A percentile compares a stretch with the other conserved stretches of the same genome.
Conservation (phyloP, 2,329 filamentous ascomycete genomes). For the Metarhizium humberi region DNA sequence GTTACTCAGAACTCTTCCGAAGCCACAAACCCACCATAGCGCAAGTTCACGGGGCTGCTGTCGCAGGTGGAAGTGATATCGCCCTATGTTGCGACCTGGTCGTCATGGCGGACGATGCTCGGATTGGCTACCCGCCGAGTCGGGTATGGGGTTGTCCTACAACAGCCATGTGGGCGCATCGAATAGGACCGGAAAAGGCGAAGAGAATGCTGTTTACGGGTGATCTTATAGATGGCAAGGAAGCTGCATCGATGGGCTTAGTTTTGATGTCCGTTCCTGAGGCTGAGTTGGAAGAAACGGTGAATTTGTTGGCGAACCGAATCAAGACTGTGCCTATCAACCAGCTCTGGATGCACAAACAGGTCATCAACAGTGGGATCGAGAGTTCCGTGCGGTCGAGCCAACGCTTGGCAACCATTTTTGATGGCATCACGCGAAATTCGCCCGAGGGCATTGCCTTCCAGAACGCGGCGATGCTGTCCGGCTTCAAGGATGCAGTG, state of each 20-base stretch:
- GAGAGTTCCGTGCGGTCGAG: slow-evolving; percentile 5
- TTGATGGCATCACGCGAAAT: slow-evolving; percentile 10
- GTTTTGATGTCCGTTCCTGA: slow-evolving; percentile 8
- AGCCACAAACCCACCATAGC: slow-evolving; percentile 10
- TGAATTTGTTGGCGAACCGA: slow-evolving; percentile 5
- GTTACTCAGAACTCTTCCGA: slow-evolving; percentile 9
- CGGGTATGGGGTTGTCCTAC: slow-evolving; percentile 9
- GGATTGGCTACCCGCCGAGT: slow-evolving; percentile 8
- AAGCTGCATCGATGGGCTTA: slow-evolving; percentile 8
- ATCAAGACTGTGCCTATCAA: slow-evolving; percentile 9
- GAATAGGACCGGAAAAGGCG: slow-evolving; percentile 7
- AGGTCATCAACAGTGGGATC: slow-evolving; percentile 8
- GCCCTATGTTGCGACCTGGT: slow-evolving; percentile 9
- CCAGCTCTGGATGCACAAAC: slow-evolving; percentile 10
- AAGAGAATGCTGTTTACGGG: slow-evolving; percentile 9
- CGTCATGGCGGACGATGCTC: slow-evolving; percentile 9
- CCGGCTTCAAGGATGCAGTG: neutral
- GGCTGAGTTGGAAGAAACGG: slow-evolving; percentile 6
- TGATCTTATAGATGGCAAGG: slow-evolving; percentile 8
- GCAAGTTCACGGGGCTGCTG: slow-evolving; percentile 9
- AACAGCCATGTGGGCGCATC: slow-evolving; percentile 9
- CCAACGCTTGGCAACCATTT: slow-evolving; percentile 8
- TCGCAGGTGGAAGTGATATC: slow-evolving; percentile 9
- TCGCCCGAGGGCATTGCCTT: slow-evolving; percentile 9
- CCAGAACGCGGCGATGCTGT: slow-evolving; percentile 1